These are phyloP conservation scores for Lophiostoma macrostomum DNA, from an alignment of 495 filamentous ascomycete species.

Conservation along the genomic window DNA sequence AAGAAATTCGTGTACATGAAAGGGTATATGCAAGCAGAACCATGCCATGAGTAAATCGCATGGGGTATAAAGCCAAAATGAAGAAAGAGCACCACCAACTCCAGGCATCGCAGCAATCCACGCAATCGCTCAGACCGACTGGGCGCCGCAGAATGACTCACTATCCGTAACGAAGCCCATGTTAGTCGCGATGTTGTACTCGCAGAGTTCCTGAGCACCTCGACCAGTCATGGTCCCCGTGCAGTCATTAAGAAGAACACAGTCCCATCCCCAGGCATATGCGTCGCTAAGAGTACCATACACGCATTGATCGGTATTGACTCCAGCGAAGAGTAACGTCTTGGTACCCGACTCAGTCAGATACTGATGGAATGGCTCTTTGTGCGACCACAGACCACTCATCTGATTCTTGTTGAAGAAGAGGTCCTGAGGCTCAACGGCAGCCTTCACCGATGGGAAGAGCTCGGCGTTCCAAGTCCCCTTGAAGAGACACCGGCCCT, in stretches of 20 bases:
- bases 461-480: slow-evolving; percentile 55
- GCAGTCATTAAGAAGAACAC: slow-evolving; percentile 54
- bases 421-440: slow-evolving; percentile 45
- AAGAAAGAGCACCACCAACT: no score
- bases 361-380: slow-evolving; percentile 37
- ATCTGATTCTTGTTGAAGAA: slow-evolving; percentile 57
- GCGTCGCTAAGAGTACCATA: slow-evolving; percentile 54
- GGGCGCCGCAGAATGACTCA: neutral
- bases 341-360: slow-evolving; percentile 42
- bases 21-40: no score
- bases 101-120: no score
- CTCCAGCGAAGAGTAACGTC: slow-evolving; percentile 54
- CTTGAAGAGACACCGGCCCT: slow-evolving; percentile 44
- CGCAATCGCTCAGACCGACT: neutral
- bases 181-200: slow-evolving; percentile 44
- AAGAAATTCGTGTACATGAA: no score
- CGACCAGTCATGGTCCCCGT: slow-evolving; percentile 49
- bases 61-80: no score
- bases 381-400: slow-evolving; percentile 51
- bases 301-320: slow-evolving; percentile 62
- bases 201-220: slow-evolving; percentile 41
- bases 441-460: slow-evolving; percentile 45
- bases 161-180: slow-evolving; percentile 43
- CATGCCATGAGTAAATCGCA: no score
- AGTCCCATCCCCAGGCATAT: slow-evolving; percentile 53